Base-by-base conservation (phyloP, 2,329 filamentous ascomycete species). In the Pseudogymnoascus sp. region DNA sequence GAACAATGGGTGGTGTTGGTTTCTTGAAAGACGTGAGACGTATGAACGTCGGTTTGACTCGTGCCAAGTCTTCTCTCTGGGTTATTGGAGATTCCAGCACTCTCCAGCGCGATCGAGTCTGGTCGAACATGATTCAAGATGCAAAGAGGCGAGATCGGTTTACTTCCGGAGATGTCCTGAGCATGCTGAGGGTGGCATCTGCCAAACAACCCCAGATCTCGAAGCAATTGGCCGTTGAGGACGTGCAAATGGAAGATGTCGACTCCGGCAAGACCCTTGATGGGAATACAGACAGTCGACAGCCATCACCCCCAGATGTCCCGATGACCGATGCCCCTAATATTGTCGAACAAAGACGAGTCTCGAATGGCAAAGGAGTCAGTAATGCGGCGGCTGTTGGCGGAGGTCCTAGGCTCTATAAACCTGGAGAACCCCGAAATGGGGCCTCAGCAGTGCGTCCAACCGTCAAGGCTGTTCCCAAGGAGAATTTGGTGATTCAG, bases 1-100 rank as follows among this genome's bases (percentile, higher is more conserved):
- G 95, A 78, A 85, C 90, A n/a, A 90, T 89, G 6, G 90, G 90
- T n/a, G 92, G 93, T 71, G 96, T 99, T 73, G 95, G 95, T 82
- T 99, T 99, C 85, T 89, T 99, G 84, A 90, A 91, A 63, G 95
- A 99, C 75, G 96, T 99, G 73, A 87, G 95, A 65, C 93, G 95
- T 82, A 98, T 99, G 96, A 99, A 99, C 76, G 95, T 99, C 72
- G 95, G 95, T 79, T 81, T 99, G 66, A 99, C 95, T 21, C 89
- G 95, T 80, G 96, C 95, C 4, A 97, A 96, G 76, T 96, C 91
- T 8, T 97, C 93, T 36, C 83, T 99, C 8, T 99, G 93, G 90
- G 93, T 99, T 65, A 83, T 99, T 25, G 95, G 95, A 69, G 96
- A 98, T 76, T 95, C 95, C 0, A 83, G 89, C 64, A 92, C 93